Evolutionary conservation across 495 filamentous ascomycete species (phyloP).

Genomic region (Trichoderma orchidacearum): DNA sequence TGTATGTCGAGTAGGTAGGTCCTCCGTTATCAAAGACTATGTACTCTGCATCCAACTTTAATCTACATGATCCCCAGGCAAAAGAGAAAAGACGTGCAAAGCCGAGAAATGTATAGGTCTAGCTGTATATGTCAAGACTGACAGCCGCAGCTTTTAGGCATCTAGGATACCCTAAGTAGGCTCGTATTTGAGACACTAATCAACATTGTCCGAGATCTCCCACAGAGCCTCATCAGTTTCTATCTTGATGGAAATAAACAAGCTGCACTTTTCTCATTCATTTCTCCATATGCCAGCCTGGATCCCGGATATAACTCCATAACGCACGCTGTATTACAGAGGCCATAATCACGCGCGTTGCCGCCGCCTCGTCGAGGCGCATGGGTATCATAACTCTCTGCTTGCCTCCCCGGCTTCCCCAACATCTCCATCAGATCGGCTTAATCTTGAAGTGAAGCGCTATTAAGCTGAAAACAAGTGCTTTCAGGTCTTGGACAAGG

Average conservation of each 20-base stretch:
- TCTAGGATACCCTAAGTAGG: too few species aligned
- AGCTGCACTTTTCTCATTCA: too few species aligned
- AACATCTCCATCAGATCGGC: slow-evolving; percentile 45
- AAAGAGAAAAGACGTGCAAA: too few species aligned
- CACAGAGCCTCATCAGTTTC: background rate
- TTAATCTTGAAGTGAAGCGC: slow-evolving; percentile 97
- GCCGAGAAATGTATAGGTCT: too few species aligned
- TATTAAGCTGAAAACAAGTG: slow-evolving; percentile 91
- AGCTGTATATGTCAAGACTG: too few species aligned
- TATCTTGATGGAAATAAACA: background rate
- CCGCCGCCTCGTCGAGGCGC: background rate
- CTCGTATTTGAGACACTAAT: background rate
- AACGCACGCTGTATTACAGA: background rate
- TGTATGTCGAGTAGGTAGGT: too few species aligned
- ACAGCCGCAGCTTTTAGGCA: too few species aligned
- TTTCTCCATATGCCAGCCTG: background rate
- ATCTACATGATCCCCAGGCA: too few species aligned
- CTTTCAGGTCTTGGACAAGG: slow-evolving; percentile 94
- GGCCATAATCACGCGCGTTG: background rate
- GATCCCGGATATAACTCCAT: background rate
- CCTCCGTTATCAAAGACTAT: too few species aligned
- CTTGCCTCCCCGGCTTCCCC: background rate
- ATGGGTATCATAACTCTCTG: slow-evolving; percentile 1
- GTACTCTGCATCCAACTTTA: too few species aligned
- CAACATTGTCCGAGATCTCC: background rate